Evolutionary conservation across 2,329 filamentous ascomycete species (phyloP), one percentile per base, ranked within the genome.

Genomic region (Diplodia corticola): DNA sequence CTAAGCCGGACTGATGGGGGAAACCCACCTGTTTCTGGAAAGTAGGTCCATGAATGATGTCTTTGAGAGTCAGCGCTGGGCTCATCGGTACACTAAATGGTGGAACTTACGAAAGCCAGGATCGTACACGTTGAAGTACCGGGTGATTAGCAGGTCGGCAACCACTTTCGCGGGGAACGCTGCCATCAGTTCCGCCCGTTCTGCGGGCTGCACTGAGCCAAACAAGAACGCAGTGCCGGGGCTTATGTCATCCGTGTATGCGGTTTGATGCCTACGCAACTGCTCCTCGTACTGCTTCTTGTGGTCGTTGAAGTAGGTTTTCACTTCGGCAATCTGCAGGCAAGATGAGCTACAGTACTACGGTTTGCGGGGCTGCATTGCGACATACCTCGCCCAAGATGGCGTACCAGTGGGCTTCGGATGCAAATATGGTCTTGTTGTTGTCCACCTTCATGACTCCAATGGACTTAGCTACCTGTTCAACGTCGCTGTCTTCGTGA

Each of bases 211-310:
- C 69, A 84, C 84, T 1, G 89, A 88, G 63, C 91, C 91, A 69
- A 96, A 89, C 10, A 98, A 81, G 70, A 97, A 89, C 0, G 91
- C 89, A 1, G 91, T 91, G 1, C 90, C 91, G 17, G 81, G 76
- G 67, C 88, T 87, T 67, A 83, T 79, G 40, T 83, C 81, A 40
- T 79, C 77, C 54, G 80, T 77, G 72, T 90, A 92, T 46, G 87
- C 87, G 51, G 87, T 86, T 75, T 89, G 86, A 61, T 96, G 88
- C 71, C 88, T 90, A 71, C 91, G 88, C 71, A 92, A 88, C 48
- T 93, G 93, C 67, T 88, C 89, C 74, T 96, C 92, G 67, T 94
- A 84, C 70, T 97, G 93, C 74, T 95, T 93, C 77, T 95, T 96
- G 79, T 97, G 92, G 40, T 85, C 87, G 20, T 81, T 80, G 73